Evolutionary conservation across 169 alveolate species (phyloP), one percentile per base, ranked within the genome.

Genomic region (Cryptosporidium sp.): DNA sequence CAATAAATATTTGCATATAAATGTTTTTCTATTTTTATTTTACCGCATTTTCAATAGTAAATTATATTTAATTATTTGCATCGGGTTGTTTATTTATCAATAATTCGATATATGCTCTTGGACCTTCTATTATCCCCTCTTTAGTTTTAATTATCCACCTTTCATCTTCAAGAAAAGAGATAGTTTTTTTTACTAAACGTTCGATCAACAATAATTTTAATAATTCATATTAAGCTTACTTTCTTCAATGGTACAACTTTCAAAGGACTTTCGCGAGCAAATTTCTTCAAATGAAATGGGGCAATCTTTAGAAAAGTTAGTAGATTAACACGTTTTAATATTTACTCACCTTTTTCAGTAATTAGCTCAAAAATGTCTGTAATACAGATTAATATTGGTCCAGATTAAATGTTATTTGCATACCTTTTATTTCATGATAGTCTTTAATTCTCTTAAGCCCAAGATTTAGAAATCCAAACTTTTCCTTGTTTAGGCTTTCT

Each of bases 61-160:
- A 9, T 71, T 8, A 52, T 0, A 7, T 29, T 48, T 10, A 52
- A 2, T 29, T 51, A 48, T n/a, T 41, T 41, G 48, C n/a, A 37
- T 39, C 8, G 3, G 21, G 1, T 55, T 6, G 8, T 7, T 55
- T 26, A 4, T 55, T 55, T 45, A 9, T 41, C 41, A 65, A 9
- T 62, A 80, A 16, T 59, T 80, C 89, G 6, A 58, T 41, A 80
- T 80, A 80, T 9, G 89, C 89, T 26, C 89, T 59, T 31, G 89
- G 89, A 23, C 89, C 89, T 43, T 65, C 62, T 29, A 43, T 80
- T n/a, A 43, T 59, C 35, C 89, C 74, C 18, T 80, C 75, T 12
- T 58, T 48, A 10, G 67, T 62, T 7, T 26, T 10, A 16, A 31
- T 43, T 21, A 80, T 41, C 89, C 89, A 80, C 35, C 43, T 59